Evolutionary conservation across 495 filamentous ascomycete genomes (phyloP), one percentile per base, ranked within the genome.

Genomic region (Xanthoparmelia taractica): DNA sequence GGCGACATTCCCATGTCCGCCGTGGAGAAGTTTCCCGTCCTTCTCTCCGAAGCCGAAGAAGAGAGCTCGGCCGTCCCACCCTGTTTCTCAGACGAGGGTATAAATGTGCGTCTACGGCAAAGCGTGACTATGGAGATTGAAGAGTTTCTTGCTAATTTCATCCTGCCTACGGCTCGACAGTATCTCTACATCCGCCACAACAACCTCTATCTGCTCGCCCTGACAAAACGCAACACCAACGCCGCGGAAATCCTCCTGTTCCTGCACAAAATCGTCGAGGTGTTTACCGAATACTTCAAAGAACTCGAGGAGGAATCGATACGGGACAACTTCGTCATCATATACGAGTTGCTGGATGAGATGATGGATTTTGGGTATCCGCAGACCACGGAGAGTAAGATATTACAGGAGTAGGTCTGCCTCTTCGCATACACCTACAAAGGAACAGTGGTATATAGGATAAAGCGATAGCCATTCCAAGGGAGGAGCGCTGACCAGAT

Each of bases 351-450:
- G 60, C 84, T 99, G 66, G 95, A 99, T 73, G 95, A 99, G 78
- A 99, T 99, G 95, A 99, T 99, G 95, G 95, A 99, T 75, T 99
- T 97, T 78, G 95, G 95, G 57, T 96, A 99, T 75, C 95, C 95
- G 23, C 95, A 99, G 76, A 99, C 95, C 27, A 99, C 95, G 59
- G 95, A 99, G 76, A 91, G 84, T 77, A 99, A 99, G 82, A 99
- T 99, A 73, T 79, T 99, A 65, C 95, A 97, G 78, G 95, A 99
- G 80, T 90, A 78, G 66, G 77, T 64, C 47, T 40, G 3, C 29
- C 10, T 33, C 27, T 54, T 54, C 17, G 47, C 47, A 5, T 54
- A 20, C 15, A 54, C 29, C 3, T n/a, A n/a, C 17, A 20, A 8
- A 10, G 17, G 15, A 10, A n/a, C 20, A 20, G 20, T 33, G 29